Evolutionary conservation across 1,284 basidiomycete genomes (phyloP).

Genomic region (Tilletia indica): DNA sequence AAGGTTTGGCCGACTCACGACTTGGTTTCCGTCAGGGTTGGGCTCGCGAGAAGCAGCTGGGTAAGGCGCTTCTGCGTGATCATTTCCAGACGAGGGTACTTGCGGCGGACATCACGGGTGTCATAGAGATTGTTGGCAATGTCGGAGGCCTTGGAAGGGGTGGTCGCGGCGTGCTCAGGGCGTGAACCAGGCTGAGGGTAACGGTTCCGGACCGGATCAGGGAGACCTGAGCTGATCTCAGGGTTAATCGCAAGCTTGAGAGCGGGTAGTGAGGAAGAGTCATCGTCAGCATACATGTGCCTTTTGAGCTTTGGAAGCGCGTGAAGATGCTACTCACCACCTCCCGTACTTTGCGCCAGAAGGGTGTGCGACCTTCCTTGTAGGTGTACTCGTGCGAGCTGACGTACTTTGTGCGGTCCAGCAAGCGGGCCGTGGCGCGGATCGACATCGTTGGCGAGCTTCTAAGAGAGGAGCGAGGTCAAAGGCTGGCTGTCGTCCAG

Average conservation of each 20-base stretch:
- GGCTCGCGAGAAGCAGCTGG: conserved; percentile 76
- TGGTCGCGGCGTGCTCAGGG: conserved; percentile 78
- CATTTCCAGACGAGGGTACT: conserved; percentile 73
- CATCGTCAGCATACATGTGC: not conserved
- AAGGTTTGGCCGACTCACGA: conserved; percentile 31
- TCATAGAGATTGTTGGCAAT: conserved; percentile 65
- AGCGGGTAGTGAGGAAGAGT: not conserved
- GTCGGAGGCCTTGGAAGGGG: conserved; percentile 71
- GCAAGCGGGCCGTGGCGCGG: conserved; percentile 5
- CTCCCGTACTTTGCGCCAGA: conserved; percentile 53
- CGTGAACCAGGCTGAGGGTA: conserved; percentile 82
- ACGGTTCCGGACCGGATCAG: conserved; percentile 68
- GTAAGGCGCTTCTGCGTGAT: conserved; percentile 60
- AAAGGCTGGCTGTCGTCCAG: too few relatives aligned
- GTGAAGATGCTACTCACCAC: conserved; percentile 50
- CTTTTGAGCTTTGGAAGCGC: too few relatives aligned
- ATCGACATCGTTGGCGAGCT: conserved; percentile 1
- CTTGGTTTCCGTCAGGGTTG: conserved; percentile 60
- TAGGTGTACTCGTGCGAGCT: conserved; percentile 50
- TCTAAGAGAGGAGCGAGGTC: too few relatives aligned
- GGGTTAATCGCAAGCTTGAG: conserved; percentile 13
- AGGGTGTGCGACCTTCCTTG: conserved; percentile 51
- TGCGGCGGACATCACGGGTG: conserved; percentile 88
- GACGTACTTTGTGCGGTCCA: conserved; percentile 36
- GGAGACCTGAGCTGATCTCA: conserved; percentile 87